Conservation (phyloP, 331 rosid species). For the Rhamnella rubrinervis region DNA sequence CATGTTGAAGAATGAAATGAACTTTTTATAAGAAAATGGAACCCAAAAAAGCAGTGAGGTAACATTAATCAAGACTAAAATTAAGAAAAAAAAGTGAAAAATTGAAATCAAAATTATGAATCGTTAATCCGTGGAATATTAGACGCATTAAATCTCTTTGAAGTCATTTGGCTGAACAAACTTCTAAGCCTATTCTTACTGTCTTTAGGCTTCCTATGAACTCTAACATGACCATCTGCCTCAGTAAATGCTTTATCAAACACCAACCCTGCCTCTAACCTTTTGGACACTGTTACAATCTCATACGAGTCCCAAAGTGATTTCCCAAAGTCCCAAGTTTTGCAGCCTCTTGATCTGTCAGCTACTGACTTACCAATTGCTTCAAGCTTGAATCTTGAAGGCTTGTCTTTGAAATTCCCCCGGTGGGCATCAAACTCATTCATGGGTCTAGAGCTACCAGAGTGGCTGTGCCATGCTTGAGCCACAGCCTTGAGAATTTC, state of each 20-base stretch:
- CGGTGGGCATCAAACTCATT: conserved; percentile 55
- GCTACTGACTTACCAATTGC: conserved; percentile 24
- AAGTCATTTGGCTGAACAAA: conserved; percentile 55
- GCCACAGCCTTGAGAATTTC: conserved; percentile 91
- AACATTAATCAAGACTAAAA: background rate
- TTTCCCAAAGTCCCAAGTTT: conserved; percentile 65
- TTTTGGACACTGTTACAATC: conserved; percentile 68
- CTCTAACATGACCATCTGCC: background rate
- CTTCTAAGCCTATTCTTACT: conserved; percentile 74
- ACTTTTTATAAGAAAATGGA: no score
- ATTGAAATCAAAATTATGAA: conserved; percentile 16
- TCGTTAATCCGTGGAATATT: conserved; percentile 18
- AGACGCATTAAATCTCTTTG: conserved; percentile 45
- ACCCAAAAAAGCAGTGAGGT: background rate
- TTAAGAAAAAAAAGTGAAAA: background rate
- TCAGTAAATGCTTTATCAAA: conserved; percentile 40
- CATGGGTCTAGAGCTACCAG: conserved; percentile 44
- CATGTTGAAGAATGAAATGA: no score
- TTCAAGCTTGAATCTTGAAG: conserved; percentile 70
- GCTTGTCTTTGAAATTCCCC: conserved; percentile 46
- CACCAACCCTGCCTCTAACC: conserved; percentile 58
- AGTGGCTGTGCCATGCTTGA: conserved; percentile 76
- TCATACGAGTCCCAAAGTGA: conserved; percentile 94
- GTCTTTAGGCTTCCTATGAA: conserved; percentile 43
- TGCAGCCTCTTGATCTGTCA: background rate